Percentiles rank a stretch among this genome's conserved stretches.
Conservation (phyloP, 2,329 filamentous ascomycete genomes). For the Lasiodiplodia theobromae region DNA sequence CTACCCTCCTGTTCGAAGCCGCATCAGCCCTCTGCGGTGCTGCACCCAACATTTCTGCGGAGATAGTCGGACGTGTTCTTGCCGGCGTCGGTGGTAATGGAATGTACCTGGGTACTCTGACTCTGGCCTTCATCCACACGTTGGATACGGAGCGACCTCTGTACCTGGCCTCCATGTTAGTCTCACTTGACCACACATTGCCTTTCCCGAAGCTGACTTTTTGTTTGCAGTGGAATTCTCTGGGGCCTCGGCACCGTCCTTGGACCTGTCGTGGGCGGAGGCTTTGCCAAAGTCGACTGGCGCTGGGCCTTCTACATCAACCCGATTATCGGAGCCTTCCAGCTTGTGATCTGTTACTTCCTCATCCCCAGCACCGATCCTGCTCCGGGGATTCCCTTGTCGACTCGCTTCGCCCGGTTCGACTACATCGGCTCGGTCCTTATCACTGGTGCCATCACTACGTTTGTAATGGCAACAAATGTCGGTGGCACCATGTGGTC, state of each 20-base stretch:
- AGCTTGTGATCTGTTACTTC: background rate
- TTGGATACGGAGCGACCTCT: slow-evolving; percentile 36
- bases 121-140: slow-evolving; percentile 35
- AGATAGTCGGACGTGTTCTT: slow-evolving; percentile 53
- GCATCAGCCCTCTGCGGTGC: slow-evolving; percentile 51
- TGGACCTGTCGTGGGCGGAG: slow-evolving; percentile 44
- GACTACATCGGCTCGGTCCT: too few relatives aligned
- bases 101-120: slow-evolving; percentile 41
- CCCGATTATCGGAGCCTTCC: background rate
- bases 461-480: too few relatives aligned
- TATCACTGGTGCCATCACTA: too few relatives aligned
- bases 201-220: too few relatives aligned
- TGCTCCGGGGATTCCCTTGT: slow-evolving; percentile 7
- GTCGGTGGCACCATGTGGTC: too few relatives aligned
- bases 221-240: too few relatives aligned
- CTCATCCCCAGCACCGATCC: background rate
- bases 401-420: background rate
- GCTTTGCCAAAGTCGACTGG: slow-evolving; percentile 41
- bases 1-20: slow-evolving; percentile 37
- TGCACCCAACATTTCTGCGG: slow-evolving; percentile 51
- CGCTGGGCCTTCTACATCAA: slow-evolving; percentile 29
- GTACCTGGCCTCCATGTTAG: slow-evolving; percentile 40
- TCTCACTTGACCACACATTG: slow-evolving; percentile 30
- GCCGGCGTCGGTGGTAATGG: slow-evolving; percentile 44
- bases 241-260: slow-evolving; percentile 38